Base-by-base conservation (phyloP, 257 asterid genomes). In the Asclepias syriaca region DNA sequence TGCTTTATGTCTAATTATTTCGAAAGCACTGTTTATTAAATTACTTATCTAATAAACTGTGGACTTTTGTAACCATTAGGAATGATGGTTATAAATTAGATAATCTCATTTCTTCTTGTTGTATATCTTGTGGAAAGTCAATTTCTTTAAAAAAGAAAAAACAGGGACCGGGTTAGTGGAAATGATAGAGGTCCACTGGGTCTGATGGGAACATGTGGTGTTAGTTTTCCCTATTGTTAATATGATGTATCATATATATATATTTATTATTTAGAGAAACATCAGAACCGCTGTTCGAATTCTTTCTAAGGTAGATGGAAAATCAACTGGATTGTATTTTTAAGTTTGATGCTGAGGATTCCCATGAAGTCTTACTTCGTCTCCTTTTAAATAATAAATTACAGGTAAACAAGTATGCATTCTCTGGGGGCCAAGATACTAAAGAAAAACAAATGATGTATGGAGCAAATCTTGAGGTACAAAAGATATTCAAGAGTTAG, bases 391-490 rank as follows among this genome's bases (percentile, higher is more conserved):
- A 37, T 64, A 15, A 13, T 72, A 37, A 46, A 72, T 60, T 76
- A 24, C 90, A 91, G 99, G 49, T 94, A 70, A 91, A 94, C 83
- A 89, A 79, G 79, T 91, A 83, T 68, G 97, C 98, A 43, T 94
- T 94, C 79, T 94, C 97, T 72, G 97, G 98, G 2, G 98, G 98
- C 77, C 96, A 89, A 86, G 97, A 91, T 81, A 89, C 96, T 45
- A 70, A 88, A 37, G 98, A 94, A 76, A 88, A 89, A 72, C 98
- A 94, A 78, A 76, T 94, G 71, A 85, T 91, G 81, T 85, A 78
- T 77, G 98, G 98, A 69, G 98, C 98, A 68, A 91, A 91, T 80
- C 90, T 93, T 64, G 97, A 91, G 97, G 98, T 93, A 93, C 54
- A 46, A 21, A 14, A 65, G 3, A 21, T 24, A 21, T 24, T 32